Evolutionary conservation across 1,284 basidiomycete genomes (phyloP), one percentile per base, ranked within the genome.

Genomic region (Trichosporon faecale): DNA sequence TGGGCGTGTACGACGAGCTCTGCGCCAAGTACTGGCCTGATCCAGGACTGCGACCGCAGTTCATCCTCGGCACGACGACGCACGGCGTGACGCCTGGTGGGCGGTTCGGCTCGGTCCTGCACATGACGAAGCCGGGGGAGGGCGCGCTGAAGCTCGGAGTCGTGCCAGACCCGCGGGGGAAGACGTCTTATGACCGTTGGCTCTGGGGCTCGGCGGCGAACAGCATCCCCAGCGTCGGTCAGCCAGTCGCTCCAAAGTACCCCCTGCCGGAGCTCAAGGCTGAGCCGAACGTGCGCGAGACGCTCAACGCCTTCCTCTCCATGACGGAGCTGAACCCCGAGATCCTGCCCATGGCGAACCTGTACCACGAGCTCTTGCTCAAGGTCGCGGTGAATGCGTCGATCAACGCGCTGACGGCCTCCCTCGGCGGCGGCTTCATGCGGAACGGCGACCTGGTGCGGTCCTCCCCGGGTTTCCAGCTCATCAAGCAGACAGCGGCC

Each of bases 1-100:
- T 97, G 90, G 95, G 94, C 18, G 86, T 96, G 16, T 91, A 95
- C 81, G 95, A 98, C 76, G 84, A 89, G 72, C 86, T 98, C 66
- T 81, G 93, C 57, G 81, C 85, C 16, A 80, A 86, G 18, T 77
- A 94, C 63, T 99, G 95, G 84, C 89, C 87, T 49, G 90, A 94
- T 77, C 88, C 89, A 9, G 79, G 84, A 16, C 84, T 85, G 25
- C 88, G 95, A 40, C 96, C 96, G 6, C 89, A 93, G 78, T 93
- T 98, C 80, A 87, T 98, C 66, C 85, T 97, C 67, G 91, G 91
- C 8, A 89, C 89, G 27, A 94, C 91, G 68, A 92, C 90, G 0
- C 95, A 98, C 77, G 92, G 93, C 8, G 89, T 79, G 8, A 71
- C 78, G 0, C 71, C 72, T 3, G 66, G 68, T 0, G 49, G 21